Percentiles rank a stretch among this genome's conserved stretches.
Evolutionary conservation across 2,329 filamentous ascomycete genomes (phyloP).

Genomic region (Trichocomaceae sp.): DNA sequence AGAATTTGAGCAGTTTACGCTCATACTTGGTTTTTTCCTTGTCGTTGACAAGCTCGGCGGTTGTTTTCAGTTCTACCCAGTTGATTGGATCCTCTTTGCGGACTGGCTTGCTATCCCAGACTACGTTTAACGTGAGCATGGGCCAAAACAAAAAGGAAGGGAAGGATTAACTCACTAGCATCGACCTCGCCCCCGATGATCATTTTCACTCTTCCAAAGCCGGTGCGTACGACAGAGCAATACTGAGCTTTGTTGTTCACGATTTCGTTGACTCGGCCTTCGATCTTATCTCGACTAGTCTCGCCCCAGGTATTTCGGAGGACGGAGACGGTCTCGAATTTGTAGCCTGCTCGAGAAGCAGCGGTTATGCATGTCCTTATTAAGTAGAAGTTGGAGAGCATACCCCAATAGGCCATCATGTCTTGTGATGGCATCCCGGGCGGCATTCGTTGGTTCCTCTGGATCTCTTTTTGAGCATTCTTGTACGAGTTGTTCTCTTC

Average conservation of each 20-base stretch:
- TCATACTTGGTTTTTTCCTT: conserved; percentile 71
- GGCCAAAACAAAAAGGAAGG: neutral
- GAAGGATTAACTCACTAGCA: conserved; percentile 52
- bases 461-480: conserved; percentile 52
- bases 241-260: conserved; percentile 93
- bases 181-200: conserved; percentile 93
- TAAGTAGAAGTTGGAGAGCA: conserved; percentile 11
- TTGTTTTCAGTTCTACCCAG: conserved; percentile 94
- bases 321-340: conserved; percentile 83
- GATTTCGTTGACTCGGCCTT: conserved; percentile 60
- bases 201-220: conserved; percentile 67
- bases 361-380: neutral
- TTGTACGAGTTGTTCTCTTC: conserved; percentile 82
- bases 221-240: conserved; percentile 86
- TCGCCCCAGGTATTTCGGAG: conserved; percentile 68
- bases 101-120: conserved; percentile 70
- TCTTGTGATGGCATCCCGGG: conserved; percentile 59
- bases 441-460: conserved; percentile 46
- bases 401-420: conserved; percentile 90
- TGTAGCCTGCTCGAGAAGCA: conserved; percentile 62
- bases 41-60: conserved; percentile 61
- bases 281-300: conserved; percentile 68
- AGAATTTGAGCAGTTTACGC: conserved; percentile 87
- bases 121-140: neutral
- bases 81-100: conserved; percentile 63